Conservation (phyloP, 106 monocot species). For the Acorus gramineus region DNA sequence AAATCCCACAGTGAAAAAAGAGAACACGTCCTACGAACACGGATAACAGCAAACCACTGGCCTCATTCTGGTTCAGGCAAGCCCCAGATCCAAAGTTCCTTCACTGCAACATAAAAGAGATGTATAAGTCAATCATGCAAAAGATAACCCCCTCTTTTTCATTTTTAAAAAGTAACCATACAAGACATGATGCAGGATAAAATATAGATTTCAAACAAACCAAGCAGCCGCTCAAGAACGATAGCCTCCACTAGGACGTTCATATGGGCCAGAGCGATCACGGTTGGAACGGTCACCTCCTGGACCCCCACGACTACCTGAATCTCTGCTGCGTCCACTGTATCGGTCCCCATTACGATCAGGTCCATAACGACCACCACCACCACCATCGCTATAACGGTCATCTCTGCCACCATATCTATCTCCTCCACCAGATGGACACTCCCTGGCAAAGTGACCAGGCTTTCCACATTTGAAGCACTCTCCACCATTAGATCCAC, state of each 20-base stretch:
- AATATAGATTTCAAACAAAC: not conserved
- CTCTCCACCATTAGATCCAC: constrained; percentile 38
- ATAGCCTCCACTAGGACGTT: constrained; percentile 53
- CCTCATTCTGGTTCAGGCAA: too few relatives aligned
- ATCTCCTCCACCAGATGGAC: constrained; percentile 79
- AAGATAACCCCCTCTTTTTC: too few relatives aligned
- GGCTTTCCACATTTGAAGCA: constrained; percentile 97
- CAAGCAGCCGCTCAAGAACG: constrained; percentile 19
- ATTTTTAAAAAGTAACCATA: too few relatives aligned
- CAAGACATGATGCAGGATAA: not conserved
- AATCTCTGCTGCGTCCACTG: constrained; percentile 49
- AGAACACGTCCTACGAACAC: too few relatives aligned
- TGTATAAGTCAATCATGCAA: too few relatives aligned
- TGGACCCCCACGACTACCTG: constrained; percentile 44
- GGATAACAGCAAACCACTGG: too few relatives aligned
- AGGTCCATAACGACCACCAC: constrained; percentile 39
- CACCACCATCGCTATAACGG: constrained; percentile 26
- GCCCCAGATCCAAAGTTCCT: too few relatives aligned
- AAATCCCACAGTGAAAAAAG: too few relatives aligned
- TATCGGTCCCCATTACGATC: constrained; percentile 54
- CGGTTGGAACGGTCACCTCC: constrained; percentile 64
- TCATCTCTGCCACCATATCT: constrained; percentile 41
- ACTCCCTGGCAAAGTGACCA: constrained; percentile 96
- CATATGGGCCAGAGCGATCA: constrained; percentile 91
- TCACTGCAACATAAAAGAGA: too few relatives aligned